A percentile compares a stretch with the other conserved stretches of the same genome.
phyloP scores from a whole-genome alignment of 257 asterid genomes.

The Coffea eugenioides region DNA sequence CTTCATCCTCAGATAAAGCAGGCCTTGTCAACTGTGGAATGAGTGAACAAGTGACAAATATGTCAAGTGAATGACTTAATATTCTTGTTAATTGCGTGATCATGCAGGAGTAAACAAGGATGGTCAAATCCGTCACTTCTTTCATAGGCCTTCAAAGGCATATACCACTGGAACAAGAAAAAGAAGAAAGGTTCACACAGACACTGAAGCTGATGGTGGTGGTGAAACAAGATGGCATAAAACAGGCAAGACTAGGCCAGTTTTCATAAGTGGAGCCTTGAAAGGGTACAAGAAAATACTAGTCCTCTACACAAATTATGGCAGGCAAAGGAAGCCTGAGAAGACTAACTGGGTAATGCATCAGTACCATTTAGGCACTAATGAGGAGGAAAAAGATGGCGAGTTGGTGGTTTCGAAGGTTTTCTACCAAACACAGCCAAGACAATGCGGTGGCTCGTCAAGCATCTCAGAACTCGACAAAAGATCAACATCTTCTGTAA shows the following conservation, averaged over 20 bases:
- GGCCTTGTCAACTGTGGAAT: background rate
- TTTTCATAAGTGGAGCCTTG: constrained; percentile 29
- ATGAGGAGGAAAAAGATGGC: constrained; percentile 51
- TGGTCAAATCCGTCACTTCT: constrained; percentile 41
- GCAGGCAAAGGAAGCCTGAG: constrained; percentile 45
- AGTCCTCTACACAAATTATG: constrained; percentile 47
- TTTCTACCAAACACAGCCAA: constrained; percentile 48
- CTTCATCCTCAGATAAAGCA: background rate
- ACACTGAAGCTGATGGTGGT: constrained; percentile 25
- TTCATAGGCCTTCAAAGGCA: constrained; percentile 50
- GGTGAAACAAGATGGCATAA: constrained; percentile 50
- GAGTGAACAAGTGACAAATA: background rate
- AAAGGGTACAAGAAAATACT: constrained; percentile 53
- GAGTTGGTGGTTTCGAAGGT: constrained; percentile 46
- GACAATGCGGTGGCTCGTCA: constrained; percentile 45
- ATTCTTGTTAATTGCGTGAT: background rate
- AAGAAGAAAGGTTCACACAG: constrained; percentile 46
- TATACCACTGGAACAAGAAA: constrained; percentile 46
- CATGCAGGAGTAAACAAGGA: constrained; percentile 38
- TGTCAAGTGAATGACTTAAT: background rate
- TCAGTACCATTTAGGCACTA: constrained; percentile 48
- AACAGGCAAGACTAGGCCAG: constrained; percentile 47
- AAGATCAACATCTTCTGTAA: constrained; percentile 16
- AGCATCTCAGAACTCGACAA: constrained; percentile 27
- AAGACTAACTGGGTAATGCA: constrained; percentile 55